Percentiles rank a stretch among this genome's conserved stretches.
phyloP scores from a whole-genome alignment of 345 rosid species.

The Aegle marmelos region DNA sequence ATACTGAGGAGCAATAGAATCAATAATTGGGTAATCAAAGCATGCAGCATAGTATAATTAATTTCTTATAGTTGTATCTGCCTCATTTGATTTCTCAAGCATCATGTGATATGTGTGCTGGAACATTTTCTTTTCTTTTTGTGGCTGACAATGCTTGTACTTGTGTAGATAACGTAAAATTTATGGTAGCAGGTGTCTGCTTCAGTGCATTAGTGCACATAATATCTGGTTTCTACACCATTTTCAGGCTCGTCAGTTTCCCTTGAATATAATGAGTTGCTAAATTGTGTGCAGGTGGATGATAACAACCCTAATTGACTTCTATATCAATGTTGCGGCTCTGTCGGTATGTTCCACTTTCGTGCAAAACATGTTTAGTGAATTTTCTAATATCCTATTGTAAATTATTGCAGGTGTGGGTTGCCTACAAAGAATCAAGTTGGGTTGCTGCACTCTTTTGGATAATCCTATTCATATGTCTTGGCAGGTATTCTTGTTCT shows the following conservation, averaged over 20 bases:
- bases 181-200: not conserved
- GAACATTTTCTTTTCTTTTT: not conserved
- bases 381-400: not conserved
- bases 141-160: not conserved
- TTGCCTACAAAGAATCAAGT: slow-evolving; percentile 75
- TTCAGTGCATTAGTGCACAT: not conserved
- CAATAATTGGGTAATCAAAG: not conserved
- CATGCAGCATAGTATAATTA: not conserved
- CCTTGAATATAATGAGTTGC: not conserved
- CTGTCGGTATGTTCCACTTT: slow-evolving; percentile 53
- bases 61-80: not conserved
- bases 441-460: slow-evolving; percentile 62
- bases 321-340: slow-evolving; percentile 61
- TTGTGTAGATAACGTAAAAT: not conserved
- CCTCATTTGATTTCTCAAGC: not conserved
- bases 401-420: slow-evolving; percentile 55
- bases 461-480: slow-evolving; percentile 64
- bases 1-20: not conserved
- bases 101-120: not conserved
- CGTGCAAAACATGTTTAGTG: not conserved
- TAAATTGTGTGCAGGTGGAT: slow-evolving; percentile 61
- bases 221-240: not conserved
- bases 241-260: not conserved
- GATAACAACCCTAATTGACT: slow-evolving; percentile 63
- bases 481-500: slow-evolving; percentile 64